Evolutionary conservation across 1,284 basidiomycete genomes (phyloP), one percentile per base, ranked within the genome.

Genomic region (Malassezia cuniculi): DNA sequence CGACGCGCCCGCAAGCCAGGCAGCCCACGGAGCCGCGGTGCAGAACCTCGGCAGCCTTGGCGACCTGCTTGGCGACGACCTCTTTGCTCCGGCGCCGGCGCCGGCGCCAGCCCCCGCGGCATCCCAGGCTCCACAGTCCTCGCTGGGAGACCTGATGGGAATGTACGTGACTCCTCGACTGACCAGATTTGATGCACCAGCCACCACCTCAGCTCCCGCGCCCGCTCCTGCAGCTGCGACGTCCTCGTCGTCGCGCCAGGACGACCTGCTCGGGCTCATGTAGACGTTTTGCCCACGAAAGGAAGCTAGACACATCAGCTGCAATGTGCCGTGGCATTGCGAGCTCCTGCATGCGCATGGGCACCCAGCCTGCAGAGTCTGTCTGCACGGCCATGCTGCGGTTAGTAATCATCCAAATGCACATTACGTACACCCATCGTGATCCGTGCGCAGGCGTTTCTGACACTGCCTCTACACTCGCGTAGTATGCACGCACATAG

Each of bases 321-420:
- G 46, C 50, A 20, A 60, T 63, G 32, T 63, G 50, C 2, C 41
- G 41, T 0, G 58, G 54, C 50, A 63, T 53, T 26, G 32, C 30
- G 20, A 31, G 27, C 33, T 61, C 58, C 39, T 61, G 58, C 43
- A 59, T 36, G 34, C 55, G 42, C 19, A 47, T 44, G 0, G 60
- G 60, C 21, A 63, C 54, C 12, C 37, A 40, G 10, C 60, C 60
- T n/a, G 41, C 17, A 0, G 58, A 45, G 26, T 63, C 58, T 8
- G 55, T 55, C 31, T 63, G 60, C 2, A 48, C 35, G 14, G 54
- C 36, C 55, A 63, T 58, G 20, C 55, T 56, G 49, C 47, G 51
- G 26, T 16, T 44, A 41, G 19, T 32, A 8, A 4, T 22, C 30
- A 4, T 19, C 20, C 9, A 29, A 8, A 1, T 34, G 17, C 7